Base-by-base conservation (phyloP, 257 asterid genomes). In the Apocynum venetum region DNA sequence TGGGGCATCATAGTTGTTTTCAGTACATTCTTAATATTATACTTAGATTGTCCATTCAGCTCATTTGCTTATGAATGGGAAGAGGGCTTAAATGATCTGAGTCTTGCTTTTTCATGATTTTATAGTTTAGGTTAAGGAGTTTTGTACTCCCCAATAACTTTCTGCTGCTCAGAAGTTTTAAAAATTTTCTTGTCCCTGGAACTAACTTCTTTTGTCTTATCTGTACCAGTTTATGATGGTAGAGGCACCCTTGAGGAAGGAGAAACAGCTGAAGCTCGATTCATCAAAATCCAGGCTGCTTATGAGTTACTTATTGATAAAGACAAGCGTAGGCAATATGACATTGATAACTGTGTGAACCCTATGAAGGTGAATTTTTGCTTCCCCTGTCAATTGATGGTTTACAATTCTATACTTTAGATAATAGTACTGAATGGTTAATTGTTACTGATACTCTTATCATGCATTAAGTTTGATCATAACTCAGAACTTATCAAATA, bases 281-380 rank as follows among this genome's bases (percentile, higher is more conserved):
- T 96, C 81, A 96, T 96, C 82, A 96, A 90, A 87, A 91, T 96
- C 76, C 98, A 96, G 80, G 99, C 97, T 74, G 99, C 99, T 63
- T 91, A 96, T 77, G 99, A 96, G 89, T 87, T 93, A 81, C 98
- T 96, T 49, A 67, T 93, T 73, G 97, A 96, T 86, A 89, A 78
- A 76, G 96, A 96, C 73, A 87, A 86, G 78, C 90, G 98, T 77
- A 90, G 85, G 70, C 79, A 86, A 75, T 91, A 96, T 80, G 97
- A 96, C 81, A 77, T 7, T 44, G 97, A 90, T 77, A 89, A 96
- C 82, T 93, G 89, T 56, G 90, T 84, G 80, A 93, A 93, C 83
- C 99, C 98, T 46, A 84, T 93, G 97, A 92, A 93, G 99, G 98
- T 96, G 84, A 81, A 44, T 51, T 52, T 74, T 60, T 40, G 71